Conservation (phyloP, 108 stramenopile species). For the Seminavis robusta region DNA sequence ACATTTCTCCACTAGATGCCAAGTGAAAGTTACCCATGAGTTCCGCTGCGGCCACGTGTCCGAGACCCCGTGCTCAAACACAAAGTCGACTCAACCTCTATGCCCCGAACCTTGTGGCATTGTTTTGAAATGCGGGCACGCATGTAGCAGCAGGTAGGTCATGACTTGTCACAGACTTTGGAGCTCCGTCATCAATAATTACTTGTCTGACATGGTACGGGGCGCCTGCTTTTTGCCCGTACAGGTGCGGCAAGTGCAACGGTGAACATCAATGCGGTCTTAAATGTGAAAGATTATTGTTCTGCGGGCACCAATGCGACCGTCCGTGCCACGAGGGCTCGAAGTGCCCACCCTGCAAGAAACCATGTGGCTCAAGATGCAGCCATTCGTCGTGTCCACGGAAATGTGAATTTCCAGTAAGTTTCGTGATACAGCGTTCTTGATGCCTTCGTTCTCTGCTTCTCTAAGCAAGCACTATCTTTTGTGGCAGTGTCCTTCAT, state of each 20-base stretch:
- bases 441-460: neutral
- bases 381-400: conserved; percentile 30
- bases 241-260: conserved; percentile 23
- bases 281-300: conserved; percentile 32
- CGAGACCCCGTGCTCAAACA: conserved; percentile 30
- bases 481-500: conserved; percentile 35
- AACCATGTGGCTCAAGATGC: conserved; percentile 19
- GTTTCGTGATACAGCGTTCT: neutral
- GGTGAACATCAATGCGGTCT: conserved; percentile 30
- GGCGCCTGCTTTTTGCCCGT: neutral
- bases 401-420: conserved; percentile 20
- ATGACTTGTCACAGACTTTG: neutral
- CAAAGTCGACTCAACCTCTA: conserved; percentile 18
- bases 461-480: neutral
- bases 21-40: conserved; percentile 8
- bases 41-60: conserved; percentile 27
- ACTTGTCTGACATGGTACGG: too few species aligned
- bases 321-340: conserved; percentile 21
- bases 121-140: conserved; percentile 26
- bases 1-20: conserved; percentile 13
- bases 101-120: conserved; percentile 20
- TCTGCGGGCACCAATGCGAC: conserved; percentile 43
- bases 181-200: too few species aligned
- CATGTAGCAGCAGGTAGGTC: conserved; percentile 19
- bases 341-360: conserved; percentile 27